Evolutionary conservation across 169 alveolate genomes (phyloP).

Genomic region (Plasmodium ovale): DNA sequence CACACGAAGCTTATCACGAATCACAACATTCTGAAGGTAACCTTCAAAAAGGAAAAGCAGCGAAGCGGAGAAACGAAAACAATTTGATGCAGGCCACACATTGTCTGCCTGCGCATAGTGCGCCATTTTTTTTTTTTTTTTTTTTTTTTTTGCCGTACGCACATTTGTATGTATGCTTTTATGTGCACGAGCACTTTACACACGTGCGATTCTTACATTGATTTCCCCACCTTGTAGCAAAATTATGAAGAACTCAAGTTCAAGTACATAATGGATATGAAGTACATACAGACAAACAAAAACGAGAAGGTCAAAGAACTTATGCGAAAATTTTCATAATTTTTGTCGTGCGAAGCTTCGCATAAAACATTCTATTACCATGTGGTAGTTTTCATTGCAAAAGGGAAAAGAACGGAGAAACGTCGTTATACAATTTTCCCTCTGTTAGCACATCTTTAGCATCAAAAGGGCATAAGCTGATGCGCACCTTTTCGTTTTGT

Average conservation of each 20-base stretch:
- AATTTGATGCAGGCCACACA: too few species aligned
- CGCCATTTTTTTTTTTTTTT: too few species aligned
- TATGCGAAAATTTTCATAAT: conserved; percentile 25
- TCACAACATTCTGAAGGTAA: conserved; percentile 54
- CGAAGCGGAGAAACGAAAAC: too few species aligned
- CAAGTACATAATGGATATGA: conserved; percentile 67
- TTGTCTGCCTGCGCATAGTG: too few species aligned
- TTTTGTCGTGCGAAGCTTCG: not conserved
- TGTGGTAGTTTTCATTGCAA: too few species aligned
- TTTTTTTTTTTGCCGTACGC: not conserved
- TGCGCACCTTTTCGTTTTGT: too few species aligned
- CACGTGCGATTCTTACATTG: not conserved
- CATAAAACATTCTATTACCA: too few species aligned
- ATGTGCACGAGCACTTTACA: not conserved
- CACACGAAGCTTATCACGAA: conserved; percentile 59
- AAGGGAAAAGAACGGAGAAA: too few species aligned
- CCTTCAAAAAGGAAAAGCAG: not conserved
- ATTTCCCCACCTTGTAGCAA: conserved; percentile 15
- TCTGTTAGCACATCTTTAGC: too few species aligned
- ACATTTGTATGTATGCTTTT: not conserved
- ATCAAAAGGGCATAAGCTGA: too few species aligned
- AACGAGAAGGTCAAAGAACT: conserved; percentile 66
- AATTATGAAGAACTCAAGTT: conserved; percentile 64
- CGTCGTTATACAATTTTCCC: too few species aligned
- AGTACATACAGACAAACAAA: conserved; percentile 45